A percentile compares a stretch with the other conserved stretches of the same genome.
Evolutionary conservation across 2,329 filamentous ascomycete genomes (phyloP).

Genomic region (Fusarium sp.): DNA sequence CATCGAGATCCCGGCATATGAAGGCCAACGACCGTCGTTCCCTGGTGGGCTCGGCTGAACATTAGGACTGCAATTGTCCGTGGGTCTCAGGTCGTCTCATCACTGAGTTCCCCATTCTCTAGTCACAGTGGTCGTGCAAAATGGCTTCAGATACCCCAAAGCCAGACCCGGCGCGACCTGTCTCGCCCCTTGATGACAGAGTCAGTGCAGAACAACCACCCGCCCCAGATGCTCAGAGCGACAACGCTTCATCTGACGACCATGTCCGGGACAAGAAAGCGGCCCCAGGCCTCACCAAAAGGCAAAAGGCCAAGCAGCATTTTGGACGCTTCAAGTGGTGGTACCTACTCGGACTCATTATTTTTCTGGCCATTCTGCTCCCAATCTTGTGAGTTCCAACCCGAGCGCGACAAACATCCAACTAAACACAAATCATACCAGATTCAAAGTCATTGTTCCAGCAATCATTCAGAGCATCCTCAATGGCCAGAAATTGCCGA

Average conservation of each 20-base stretch:
- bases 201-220: background rate
- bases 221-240: conserved; percentile 17
- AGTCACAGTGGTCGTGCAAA: background rate
- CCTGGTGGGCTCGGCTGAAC: background rate
- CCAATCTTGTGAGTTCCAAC: conserved; percentile 60
- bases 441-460: conserved; percentile 64
- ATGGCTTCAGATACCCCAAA: conserved; percentile 17
- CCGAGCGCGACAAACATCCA: accelerated
- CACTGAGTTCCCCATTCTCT: background rate
- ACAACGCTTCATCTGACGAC: conserved; percentile 30
- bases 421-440: conserved; percentile 32
- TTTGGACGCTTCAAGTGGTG: conserved; percentile 61
- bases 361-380: conserved; percentile 62
- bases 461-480: conserved; percentile 63
- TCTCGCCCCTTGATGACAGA: background rate
- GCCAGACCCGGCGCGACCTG: background rate
- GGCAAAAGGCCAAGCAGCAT: conserved; percentile 59
- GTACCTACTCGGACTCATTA: conserved; percentile 59
- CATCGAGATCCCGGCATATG: background rate
- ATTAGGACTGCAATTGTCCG: background rate
- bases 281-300: conserved; percentile 39
- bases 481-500: conserved; percentile 57
- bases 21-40: background rate
- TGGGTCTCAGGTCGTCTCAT: background rate
- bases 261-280: conserved; percentile 35